Percentiles rank a stretch among this genome's conserved stretches.
Conservation (phyloP, 257 asterid genomes). For the Verbascum thapsus region DNA sequence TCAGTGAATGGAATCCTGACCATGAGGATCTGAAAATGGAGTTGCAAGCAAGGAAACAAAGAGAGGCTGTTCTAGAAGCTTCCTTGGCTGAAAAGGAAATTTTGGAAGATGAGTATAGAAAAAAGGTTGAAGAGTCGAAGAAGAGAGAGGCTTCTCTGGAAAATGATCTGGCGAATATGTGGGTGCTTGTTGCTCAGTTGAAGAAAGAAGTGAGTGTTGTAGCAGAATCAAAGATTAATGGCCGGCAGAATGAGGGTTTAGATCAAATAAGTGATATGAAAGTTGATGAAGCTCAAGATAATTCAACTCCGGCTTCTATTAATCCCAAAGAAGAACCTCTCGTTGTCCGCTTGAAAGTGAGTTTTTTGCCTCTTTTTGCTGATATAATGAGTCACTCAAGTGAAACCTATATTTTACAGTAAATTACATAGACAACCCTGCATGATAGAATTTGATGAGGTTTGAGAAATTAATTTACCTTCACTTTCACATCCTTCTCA, state of each 20-base stretch:
- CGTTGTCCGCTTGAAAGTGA: slow-evolving; percentile 85
- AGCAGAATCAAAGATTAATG: slow-evolving; percentile 47
- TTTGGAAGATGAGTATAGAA: slow-evolving; percentile 75
- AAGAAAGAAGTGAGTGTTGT: slow-evolving; percentile 62
- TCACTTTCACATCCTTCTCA: too few species aligned
- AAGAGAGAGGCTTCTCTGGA: slow-evolving; percentile 87
- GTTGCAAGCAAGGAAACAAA: slow-evolving; percentile 83
- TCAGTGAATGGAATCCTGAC: slow-evolving; percentile 75
- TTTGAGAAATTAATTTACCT: too few species aligned
- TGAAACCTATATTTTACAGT: too few species aligned
- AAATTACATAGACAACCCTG: too few species aligned
- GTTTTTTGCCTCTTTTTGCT: slow-evolving; percentile 6
- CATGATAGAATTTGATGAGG: too few species aligned
- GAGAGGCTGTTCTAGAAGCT: slow-evolving; percentile 85
- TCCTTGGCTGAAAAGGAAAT: slow-evolving; percentile 87
- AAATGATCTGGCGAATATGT: slow-evolving; percentile 98
- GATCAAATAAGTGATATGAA: slow-evolving; percentile 42
- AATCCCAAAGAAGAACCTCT: slow-evolving; percentile 77
- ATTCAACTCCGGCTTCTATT: slow-evolving; percentile 39
- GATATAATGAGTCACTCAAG: too few species aligned
- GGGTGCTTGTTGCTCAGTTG: slow-evolving; percentile 97
- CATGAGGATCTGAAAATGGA: slow-evolving; percentile 81
- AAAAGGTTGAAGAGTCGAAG: slow-evolving; percentile 80
- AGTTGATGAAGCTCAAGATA: slow-evolving; percentile 40
- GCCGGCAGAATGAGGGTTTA: slow-evolving; percentile 36